Conservation (phyloP, 768 basidiomycete genomes). For the Lactarius deliciosus region DNA sequence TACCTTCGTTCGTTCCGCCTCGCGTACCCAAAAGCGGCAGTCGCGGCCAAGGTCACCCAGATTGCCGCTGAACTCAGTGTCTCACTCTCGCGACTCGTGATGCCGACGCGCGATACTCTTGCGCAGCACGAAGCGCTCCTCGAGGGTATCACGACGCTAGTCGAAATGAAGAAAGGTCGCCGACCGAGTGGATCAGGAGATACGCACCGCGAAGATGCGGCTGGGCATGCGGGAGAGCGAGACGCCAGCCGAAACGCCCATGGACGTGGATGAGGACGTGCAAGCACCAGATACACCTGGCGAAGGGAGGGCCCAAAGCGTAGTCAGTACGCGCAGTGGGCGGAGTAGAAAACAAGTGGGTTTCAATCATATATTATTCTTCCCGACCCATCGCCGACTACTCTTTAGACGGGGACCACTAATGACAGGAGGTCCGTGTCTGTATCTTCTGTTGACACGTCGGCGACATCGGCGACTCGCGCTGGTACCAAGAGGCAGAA, state of each 20-base stretch:
- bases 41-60: constrained; percentile 73
- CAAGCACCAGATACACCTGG: constrained; percentile 49
- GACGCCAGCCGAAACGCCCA: constrained; percentile 38
- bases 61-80: constrained; percentile 77
- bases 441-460: constrained; percentile 71
- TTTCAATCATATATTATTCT: constrained; percentile 11
- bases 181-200: constrained; percentile 86
- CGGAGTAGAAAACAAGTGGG: constrained; percentile 63
- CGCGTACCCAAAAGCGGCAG: constrained; percentile 70
- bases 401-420: constrained; percentile 25
- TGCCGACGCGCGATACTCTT: constrained; percentile 89
- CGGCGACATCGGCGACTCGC: constrained; percentile 28
- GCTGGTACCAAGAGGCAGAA: constrained; percentile 31
- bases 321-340: constrained; percentile 39
- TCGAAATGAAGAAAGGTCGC: constrained; percentile 89
- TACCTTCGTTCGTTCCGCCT: constrained; percentile 87
- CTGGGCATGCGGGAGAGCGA: constrained; percentile 53
- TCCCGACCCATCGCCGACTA: constrained; percentile 12
- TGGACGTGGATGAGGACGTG: constrained; percentile 39
- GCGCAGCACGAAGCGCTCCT: constrained; percentile 71
- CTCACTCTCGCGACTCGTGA: constrained; percentile 72
- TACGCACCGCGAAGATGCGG: constrained; percentile 64
- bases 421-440: constrained; percentile 63
- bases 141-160: constrained; percentile 65
- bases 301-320: constrained; percentile 64